Evolutionary conservation across 2,329 filamentous ascomycete genomes (phyloP).

Genomic region (Cladophialophora exuberans): DNA sequence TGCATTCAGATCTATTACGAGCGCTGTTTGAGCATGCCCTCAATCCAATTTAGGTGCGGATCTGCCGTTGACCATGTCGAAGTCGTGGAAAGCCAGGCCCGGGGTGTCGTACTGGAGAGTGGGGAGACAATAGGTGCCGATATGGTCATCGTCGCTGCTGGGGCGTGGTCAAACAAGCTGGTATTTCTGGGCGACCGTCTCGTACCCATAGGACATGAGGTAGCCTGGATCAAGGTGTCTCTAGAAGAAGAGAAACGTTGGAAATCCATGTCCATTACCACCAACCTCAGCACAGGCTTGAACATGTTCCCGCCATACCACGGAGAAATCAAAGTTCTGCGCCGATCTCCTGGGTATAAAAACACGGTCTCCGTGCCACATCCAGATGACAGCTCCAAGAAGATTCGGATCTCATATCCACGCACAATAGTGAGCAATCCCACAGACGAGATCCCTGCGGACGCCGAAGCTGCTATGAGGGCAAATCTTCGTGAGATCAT

Average conservation of each 20-base stretch:
- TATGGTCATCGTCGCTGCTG: slow-evolving; percentile 31
- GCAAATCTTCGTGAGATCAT: slow-evolving; percentile 34
- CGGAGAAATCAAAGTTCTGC: slow-evolving; percentile 37
- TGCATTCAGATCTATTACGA: slow-evolving; percentile 34
- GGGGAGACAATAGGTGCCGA: slow-evolving; percentile 24
- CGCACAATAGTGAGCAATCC: slow-evolving; percentile 34
- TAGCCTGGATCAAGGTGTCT: slow-evolving; percentile 37
- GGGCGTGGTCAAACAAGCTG: slow-evolving; percentile 34
- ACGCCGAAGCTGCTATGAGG: slow-evolving; percentile 31
- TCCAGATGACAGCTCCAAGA: slow-evolving; percentile 31
- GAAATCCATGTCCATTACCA: slow-evolving; percentile 38
- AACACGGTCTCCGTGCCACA: slow-evolving; percentile 33
- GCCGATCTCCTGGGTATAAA: slow-evolving; percentile 32
- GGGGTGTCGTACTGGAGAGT: slow-evolving; percentile 30
- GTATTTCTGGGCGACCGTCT: slow-evolving; percentile 29
- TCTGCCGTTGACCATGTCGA: slow-evolving; percentile 24
- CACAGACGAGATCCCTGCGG: slow-evolving; percentile 32
- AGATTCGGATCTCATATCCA: slow-evolving; percentile 31
- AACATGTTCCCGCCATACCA: slow-evolving; percentile 38
- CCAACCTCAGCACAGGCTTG: slow-evolving; percentile 36
- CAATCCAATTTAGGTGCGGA: slow-evolving; percentile 32
- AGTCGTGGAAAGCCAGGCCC: slow-evolving; percentile 8
- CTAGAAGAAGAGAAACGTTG: slow-evolving; percentile 31
- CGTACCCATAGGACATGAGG: slow-evolving; percentile 31
- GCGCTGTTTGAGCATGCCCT: slow-evolving; percentile 26